Evolutionary conservation across 805 yeast genomes (phyloP), one percentile per base, ranked within the genome.

Genomic region (Brettanomyces sp.): DNA sequence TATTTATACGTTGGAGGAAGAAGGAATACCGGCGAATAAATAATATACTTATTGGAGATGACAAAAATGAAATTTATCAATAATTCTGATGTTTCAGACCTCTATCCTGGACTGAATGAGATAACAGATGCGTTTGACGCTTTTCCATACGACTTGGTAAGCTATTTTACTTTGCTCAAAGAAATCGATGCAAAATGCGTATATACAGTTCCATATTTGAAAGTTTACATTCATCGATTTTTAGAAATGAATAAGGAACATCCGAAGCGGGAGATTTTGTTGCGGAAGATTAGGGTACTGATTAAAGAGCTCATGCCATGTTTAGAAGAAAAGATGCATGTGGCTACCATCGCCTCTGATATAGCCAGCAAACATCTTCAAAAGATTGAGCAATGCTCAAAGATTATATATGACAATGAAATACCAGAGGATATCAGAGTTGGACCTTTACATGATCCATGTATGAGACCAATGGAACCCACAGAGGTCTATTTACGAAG

Each of bases 111-210:
- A 1, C 69, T 93, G 45, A 91, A 90, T 65, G 99, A 93, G 62
- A 77, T 93, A 46, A 73, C 86, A 40, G 99, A 93, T 66, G 90
- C 89, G 1, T 76, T 91, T 43, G 95, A 89, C 59, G 96, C 96
- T 23, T 72, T 89, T 51, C 99, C 99, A 0, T 59, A 73, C 46
- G 96, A 88, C 53, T 71, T 87, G 37, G 77, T 89, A 43, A 77
- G 90, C 44, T 91, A 90, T 59, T 80, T 89, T 62, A 93, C 98
- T 1, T 68, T 88, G 13, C 68, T 93, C 52, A 86, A 88, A 58
- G 99, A 93, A 59, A 89, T 93, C 45, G 97, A 90, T 59, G 97
- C 98, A 49, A 91, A 91, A 62, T 87, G 96, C 62, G 84, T 84
- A 34, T 73, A 77, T 49, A 72, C 86, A 0, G 71, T 82, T 8